A percentile compares a stretch with the other conserved stretches of the same genome.
Conservation (phyloP, 2,329 filamentous ascomycete genomes). For the Neopestalotiopsis clavispora region DNA sequence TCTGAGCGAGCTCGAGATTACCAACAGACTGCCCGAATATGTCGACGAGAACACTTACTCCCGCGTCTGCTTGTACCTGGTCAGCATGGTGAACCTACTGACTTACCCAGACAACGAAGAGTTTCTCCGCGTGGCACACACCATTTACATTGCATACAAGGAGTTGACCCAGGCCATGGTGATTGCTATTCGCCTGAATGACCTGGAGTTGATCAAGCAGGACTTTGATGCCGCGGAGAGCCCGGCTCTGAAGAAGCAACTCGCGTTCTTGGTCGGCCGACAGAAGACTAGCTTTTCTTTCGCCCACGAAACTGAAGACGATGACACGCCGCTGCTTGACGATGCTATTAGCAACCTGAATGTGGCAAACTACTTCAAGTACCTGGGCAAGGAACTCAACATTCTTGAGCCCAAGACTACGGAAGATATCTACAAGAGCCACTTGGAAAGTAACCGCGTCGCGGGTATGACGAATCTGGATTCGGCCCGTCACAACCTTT, state of each 20-base stretch:
- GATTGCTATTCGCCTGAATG: slow-evolving; percentile 91
- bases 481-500: slow-evolving; percentile 93
- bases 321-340: slow-evolving; percentile 70
- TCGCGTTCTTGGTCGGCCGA: slow-evolving; percentile 89
- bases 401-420: slow-evolving; percentile 95
- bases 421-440: slow-evolving; percentile 99
- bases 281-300: slow-evolving; percentile 86
- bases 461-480: slow-evolving; percentile 93
- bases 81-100: slow-evolving; percentile 96
- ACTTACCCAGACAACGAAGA: slow-evolving; percentile 97
- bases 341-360: slow-evolving; percentile 89
- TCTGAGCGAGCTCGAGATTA: slow-evolving; percentile 96
- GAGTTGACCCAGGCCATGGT: slow-evolving; percentile 93
- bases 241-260: slow-evolving; percentile 84
- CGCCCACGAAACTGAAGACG: slow-evolving; percentile 54
- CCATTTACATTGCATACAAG: slow-evolving; percentile 92
- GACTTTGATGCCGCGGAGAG: slow-evolving; percentile 84
- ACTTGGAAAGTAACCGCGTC: slow-evolving; percentile 92
- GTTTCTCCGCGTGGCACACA: slow-evolving; percentile 90
- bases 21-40: slow-evolving; percentile 86
- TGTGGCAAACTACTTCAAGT: slow-evolving; percentile 90
- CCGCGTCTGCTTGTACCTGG: slow-evolving; percentile 95
- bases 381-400: slow-evolving; percentile 92
- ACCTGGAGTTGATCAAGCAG: slow-evolving; percentile 78
- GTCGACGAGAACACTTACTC: slow-evolving; percentile 94